phyloP scores from a whole-genome alignment of 441 rosid species.

The Populus hybrid region DNA sequence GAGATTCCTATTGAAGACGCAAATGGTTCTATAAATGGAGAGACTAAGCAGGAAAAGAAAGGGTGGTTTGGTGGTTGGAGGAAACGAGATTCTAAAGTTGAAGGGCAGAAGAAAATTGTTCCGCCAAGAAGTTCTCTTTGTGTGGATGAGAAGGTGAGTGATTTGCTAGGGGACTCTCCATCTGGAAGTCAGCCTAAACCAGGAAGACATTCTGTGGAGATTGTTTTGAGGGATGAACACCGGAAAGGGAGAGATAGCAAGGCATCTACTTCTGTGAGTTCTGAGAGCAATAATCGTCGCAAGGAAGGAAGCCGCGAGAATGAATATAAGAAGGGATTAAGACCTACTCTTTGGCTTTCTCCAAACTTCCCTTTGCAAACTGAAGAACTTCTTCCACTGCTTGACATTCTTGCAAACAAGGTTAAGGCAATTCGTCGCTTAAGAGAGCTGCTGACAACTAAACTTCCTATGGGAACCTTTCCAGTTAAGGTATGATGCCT shows the following conservation, averaged over 20 bases:
- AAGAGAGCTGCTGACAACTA: slow-evolving; percentile 88
- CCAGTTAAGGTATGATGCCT: slow-evolving; percentile 74
- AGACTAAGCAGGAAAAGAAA: slow-evolving; percentile 69
- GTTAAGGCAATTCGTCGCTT: slow-evolving; percentile 96
- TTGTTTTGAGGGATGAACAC: slow-evolving; percentile 53
- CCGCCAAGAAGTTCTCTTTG: slow-evolving; percentile 82
- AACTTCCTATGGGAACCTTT: slow-evolving; percentile 88
- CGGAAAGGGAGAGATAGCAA: slow-evolving; percentile 58
- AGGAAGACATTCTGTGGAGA: slow-evolving; percentile 86
- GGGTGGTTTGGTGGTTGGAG: slow-evolving; percentile 99
- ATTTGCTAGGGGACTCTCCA: slow-evolving; percentile 69
- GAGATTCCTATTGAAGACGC: slow-evolving; percentile 65
- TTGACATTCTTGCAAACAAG: slow-evolving; percentile 95
- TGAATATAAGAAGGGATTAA: slow-evolving; percentile 88
- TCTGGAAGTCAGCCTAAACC: slow-evolving; percentile 57
- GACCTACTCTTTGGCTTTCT: slow-evolving; percentile 94
- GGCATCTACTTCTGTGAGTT: slow-evolving; percentile 38
- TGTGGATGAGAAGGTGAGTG: slow-evolving; percentile 84
- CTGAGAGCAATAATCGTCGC: slow-evolving; percentile 41
- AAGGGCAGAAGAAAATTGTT: slow-evolving; percentile 51
- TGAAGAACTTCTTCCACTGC: slow-evolving; percentile 90
- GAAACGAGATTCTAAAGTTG: slow-evolving; percentile 60
- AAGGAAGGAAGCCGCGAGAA: slow-evolving; percentile 73
- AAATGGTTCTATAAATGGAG: slow-evolving; percentile 45
- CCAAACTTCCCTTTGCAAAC: slow-evolving; percentile 80